Percentiles rank a stretch among this genome's conserved stretches.
Conservation (phyloP, 441 rosid species). For the Croton laevigatus region DNA sequence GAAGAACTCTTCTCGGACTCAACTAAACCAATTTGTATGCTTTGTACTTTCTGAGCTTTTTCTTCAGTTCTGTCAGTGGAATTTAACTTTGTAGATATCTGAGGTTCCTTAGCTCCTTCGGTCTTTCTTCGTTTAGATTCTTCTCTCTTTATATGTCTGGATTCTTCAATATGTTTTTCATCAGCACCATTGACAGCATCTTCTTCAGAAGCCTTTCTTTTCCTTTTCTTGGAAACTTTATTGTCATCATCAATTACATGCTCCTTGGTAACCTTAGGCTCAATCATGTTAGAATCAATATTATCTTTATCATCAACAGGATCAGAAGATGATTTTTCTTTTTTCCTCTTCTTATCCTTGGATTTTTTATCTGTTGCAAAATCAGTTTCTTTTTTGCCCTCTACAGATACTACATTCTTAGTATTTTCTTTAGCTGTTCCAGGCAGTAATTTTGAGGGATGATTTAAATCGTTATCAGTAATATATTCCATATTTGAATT, state of each 20-base stretch:
- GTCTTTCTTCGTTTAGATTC: constrained; percentile 60
- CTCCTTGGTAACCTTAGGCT: constrained; percentile 16
- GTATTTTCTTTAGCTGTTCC: constrained; percentile 8
- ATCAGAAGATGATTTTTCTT: constrained; percentile 27
- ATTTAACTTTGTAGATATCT: constrained; percentile 17
- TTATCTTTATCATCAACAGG: constrained; percentile 17
- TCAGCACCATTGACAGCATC: constrained; percentile 28
- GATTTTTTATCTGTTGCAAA: constrained; percentile 18
- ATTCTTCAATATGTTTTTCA: constrained; percentile 41
- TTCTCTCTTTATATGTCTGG: constrained; percentile 56
- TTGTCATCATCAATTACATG: constrained; percentile 25
- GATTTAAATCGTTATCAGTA: constrained; percentile 10
- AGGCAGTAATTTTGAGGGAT: constrained; percentile 8
- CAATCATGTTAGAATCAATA: constrained; percentile 24
- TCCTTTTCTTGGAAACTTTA: constrained; percentile 70
- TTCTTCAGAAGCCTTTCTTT: constrained; percentile 57
- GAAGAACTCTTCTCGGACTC: constrained; percentile 27
- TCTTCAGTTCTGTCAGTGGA: constrained; percentile 23
- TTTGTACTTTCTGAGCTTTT: constrained; percentile 17
- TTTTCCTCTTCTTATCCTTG: constrained; percentile 43
- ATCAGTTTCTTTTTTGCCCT: constrained; percentile 19
- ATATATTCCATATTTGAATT: constrained; percentile 21
- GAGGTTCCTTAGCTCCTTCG: constrained; percentile 33
- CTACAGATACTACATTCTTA: constrained; percentile 1
- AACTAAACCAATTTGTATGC: constrained; percentile 7